phyloP scores from a whole-genome alignment of 176 grass and related monocot genomes.

The Metroxylon sagu region DNA sequence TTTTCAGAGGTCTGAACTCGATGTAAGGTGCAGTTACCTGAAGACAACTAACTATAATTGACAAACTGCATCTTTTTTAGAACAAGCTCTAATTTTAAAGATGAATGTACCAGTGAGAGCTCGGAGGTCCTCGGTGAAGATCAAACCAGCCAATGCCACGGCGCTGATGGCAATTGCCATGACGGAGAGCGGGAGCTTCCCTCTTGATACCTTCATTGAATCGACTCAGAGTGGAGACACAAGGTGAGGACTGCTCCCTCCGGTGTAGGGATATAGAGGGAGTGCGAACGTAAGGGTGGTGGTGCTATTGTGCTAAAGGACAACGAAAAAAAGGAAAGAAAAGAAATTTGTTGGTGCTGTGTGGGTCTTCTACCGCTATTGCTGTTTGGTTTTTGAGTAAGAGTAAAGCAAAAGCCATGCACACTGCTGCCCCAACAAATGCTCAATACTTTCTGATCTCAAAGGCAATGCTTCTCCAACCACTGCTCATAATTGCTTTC shows the following conservation, averaged over 20 bases:
- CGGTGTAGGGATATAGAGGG: no score
- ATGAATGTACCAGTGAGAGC: constrained; percentile 36
- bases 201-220: constrained; percentile 35
- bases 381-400: no score
- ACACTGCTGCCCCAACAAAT: no score
- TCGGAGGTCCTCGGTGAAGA: constrained; percentile 68
- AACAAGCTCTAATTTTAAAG: constrained; percentile 28
- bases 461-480: no score
- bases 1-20: not conserved
- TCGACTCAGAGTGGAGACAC: not conserved
- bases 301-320: no score
- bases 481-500: no score
- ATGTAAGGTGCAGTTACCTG: constrained; percentile 5
- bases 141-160: constrained; percentile 40
- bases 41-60: constrained; percentile 15
- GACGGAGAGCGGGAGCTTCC: constrained; percentile 43
- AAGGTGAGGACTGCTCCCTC: constrained; percentile 6
- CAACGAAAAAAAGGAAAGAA: no score
- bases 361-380: no score
- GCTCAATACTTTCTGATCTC: no score
- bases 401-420: no score
- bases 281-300: no score
- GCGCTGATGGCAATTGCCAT: constrained; percentile 47
- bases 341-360: no score
- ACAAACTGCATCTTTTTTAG: constrained; percentile 24